Base-by-base conservation (phyloP, 1,139 yeast genomes). In the Taiozyma sp. region DNA sequence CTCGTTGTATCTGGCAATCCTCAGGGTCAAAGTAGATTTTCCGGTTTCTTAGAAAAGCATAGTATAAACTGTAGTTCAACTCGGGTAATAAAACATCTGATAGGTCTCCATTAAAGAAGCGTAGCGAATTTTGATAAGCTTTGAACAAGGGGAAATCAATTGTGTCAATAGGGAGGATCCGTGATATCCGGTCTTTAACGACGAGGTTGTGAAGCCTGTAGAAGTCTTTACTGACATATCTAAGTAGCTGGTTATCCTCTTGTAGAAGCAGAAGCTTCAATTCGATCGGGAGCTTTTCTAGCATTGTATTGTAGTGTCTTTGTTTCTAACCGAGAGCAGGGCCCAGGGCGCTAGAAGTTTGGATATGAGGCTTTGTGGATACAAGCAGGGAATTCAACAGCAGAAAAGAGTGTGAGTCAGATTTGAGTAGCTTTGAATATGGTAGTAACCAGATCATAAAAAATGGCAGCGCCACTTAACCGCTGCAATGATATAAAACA, bases 171-270 rank as follows among this genome's bases (percentile, higher is more conserved):
- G 2, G 41, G 47, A 36, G 13, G 48, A 36, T 19, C 9, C 12
- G 8, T 44, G 43, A 57, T 44, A 79, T 68, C 58, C 75, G 73
- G 43, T 74, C 71, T 59, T 72, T 74, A 60, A 71, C 79, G 28
- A 75, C 58, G 48, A 78, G 78, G 62, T 83, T 82, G 67, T 80
- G 74, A 42, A 82, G 63, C n/a, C 73, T 63, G 58, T 74, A 78
- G 52, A 71, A 70, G 34, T 69, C 65, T 52, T 71, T 73, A 50
- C 78, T 70, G 7, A 72, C 62, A 16, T 51, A 51, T 45, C 65
- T 60, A 36, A 73, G 57, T 70, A 73, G 54, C 1, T 84, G 84
- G n/a, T 68, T 72, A 34, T 69, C 65, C 34, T 59, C 57, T 5
- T 23, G 36, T 27, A 81, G 64, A 28, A 82, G 61, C 51, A 68